These are phyloP conservation scores for Pezicula radicicola DNA, from an alignment of 2,329 filamentous ascomycete species.

Conservation along the genomic window DNA sequence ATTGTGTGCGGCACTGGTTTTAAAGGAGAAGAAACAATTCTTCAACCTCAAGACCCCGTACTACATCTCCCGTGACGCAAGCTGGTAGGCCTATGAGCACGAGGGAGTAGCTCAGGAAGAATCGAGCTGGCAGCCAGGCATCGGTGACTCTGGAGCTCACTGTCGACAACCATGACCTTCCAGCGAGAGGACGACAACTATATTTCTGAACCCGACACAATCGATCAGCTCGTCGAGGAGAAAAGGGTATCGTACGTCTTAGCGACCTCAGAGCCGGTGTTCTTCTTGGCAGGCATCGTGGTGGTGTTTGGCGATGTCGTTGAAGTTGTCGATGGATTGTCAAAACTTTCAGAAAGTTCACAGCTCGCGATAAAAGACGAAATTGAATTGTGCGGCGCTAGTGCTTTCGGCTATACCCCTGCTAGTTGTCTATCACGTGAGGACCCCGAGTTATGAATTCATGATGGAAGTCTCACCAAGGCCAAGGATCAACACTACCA, in stretches of 20 bases:
- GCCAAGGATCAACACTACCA: no score
- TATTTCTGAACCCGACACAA: conserved; percentile 44
- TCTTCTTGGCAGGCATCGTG: conserved; percentile 49
- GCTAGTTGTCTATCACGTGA: neutral
- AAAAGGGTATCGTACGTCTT: conserved; percentile 22
- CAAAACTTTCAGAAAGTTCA: conserved; percentile 10
- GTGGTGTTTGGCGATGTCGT: conserved; percentile 21
- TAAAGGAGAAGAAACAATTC: conserved; percentile 63
- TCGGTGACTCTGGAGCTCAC: conserved; percentile 37
- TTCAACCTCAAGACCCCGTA: conserved; percentile 80
- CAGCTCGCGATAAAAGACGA: neutral
- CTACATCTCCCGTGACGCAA: conserved; percentile 56
- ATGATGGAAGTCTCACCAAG: neutral
- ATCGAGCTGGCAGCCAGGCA: conserved; percentile 71
- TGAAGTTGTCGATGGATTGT: conserved; percentile 35
- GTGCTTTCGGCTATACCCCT: neutral
- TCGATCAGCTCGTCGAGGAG: conserved; percentile 21
- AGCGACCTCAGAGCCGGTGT: conserved; percentile 17
- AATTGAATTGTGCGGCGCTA: neutral
- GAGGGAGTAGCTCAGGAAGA: conserved; percentile 63
- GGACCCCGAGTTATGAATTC: neutral
- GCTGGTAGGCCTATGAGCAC: conserved; percentile 43
- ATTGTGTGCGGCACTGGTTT: conserved; percentile 64
- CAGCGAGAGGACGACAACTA: conserved; percentile 87
- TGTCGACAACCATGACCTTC: conserved; percentile 30